Evolutionary conservation across 371 early-diverging fungal genomes (phyloP), one percentile per base, ranked within the genome.

Genomic region (Mortierella sp.): DNA sequence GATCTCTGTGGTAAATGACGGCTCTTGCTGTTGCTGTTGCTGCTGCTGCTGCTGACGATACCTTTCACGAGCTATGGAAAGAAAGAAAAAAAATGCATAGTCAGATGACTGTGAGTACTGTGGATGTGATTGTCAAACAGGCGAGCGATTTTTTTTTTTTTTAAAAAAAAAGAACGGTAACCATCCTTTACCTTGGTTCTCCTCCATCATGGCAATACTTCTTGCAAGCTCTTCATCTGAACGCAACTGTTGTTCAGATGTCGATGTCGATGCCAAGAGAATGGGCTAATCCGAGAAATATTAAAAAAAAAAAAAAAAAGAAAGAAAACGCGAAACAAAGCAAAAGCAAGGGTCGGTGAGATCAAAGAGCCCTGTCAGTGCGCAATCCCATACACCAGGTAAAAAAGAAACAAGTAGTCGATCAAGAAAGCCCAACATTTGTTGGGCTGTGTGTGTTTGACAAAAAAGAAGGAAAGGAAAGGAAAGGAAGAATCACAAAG

Each of bases 191-290:
- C 80, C 80, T 64, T 74, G 72, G 57, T 79, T 73, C 56, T 79
- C 80, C 37, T 79, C 80, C 80, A 79, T 79, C 19, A 74, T 74
- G 7, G 74, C 74, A 45, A 79, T 28, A 26, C 74, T 79, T 15
- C 80, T 73, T 28, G 80, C 80, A 64, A 70, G 73, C 60, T 79
- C 80, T 30, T 79, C 80, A n/a, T 79, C 80, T 1, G 74, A 62
- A 15, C 80, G 73, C 60, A 79, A 29, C 26, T 79, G 80, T 44
- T 79, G 80, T 57, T 79, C 80, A 25, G 74, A 51, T n/a, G 80
- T 79, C 16, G 80, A 79, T 1, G 80, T 79, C 23, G 80, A 79
- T 61, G 80, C 80, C 80, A 79, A 79, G 74, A 79, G 69, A 66
- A 79, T 67, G 52, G 80, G 80, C 80, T 79, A 61, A 43, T 52